Percentiles rank a stretch among this genome's conserved stretches.
Conservation (phyloP, 352 stramenopile species). For the Globisporangium nunn region DNA sequence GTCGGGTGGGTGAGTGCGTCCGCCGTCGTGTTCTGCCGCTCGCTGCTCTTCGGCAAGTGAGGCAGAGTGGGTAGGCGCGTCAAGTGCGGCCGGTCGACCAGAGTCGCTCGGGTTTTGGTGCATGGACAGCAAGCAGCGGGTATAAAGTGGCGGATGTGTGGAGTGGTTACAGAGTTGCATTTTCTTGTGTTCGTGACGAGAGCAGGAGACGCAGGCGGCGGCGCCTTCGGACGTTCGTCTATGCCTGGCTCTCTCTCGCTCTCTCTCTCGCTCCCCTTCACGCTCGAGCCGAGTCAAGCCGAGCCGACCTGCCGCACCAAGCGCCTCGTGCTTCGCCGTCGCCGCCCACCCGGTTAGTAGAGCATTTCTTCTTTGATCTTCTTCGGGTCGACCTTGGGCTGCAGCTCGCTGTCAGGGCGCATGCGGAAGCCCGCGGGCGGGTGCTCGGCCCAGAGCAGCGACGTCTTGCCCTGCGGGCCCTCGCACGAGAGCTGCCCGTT, state of each 20-base stretch:
- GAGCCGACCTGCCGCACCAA: too few relatives aligned
- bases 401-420: constrained; percentile 85
- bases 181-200: too few relatives aligned
- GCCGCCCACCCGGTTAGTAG: constrained; percentile 43
- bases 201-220: too few relatives aligned
- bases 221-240: too few relatives aligned
- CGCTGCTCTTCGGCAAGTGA: constrained; percentile 34
- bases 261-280: too few relatives aligned
- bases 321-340: background rate
- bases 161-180: too few relatives aligned
- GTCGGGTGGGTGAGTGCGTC: constrained; percentile 53
- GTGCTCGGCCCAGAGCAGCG: constrained; percentile 82
- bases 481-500: constrained; percentile 99
- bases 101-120: background rate
- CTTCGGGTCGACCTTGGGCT: constrained; percentile 92
- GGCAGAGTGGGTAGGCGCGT: background rate
- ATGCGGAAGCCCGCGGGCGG: constrained; percentile 87
- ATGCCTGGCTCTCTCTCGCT: too few relatives aligned
- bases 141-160: too few relatives aligned
- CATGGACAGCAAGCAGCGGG: background rate
- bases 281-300: too few relatives aligned
- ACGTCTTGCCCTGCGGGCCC: constrained; percentile 95
- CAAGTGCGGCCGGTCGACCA: too few relatives aligned
- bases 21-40: constrained; percentile 44
- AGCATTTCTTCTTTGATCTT: constrained; percentile 89